Base-by-base conservation (phyloP, 345 rosid species). In the Mallotus nudiflorus region DNA sequence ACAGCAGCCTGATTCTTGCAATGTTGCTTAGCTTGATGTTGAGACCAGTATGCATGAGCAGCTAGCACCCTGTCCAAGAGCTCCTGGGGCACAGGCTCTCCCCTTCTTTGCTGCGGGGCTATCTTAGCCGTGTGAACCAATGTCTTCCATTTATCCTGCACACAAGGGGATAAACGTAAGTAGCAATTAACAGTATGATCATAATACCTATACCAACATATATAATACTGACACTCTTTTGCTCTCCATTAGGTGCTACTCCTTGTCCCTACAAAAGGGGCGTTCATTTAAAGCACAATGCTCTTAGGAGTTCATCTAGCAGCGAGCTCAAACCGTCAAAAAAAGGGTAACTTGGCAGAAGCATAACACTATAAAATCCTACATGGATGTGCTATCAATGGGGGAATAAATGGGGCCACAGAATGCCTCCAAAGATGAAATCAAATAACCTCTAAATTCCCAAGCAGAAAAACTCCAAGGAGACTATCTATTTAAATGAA, bases 141-240 rank as follows among this genome's bases (percentile, higher is more conserved):
- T 8, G 99, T 92, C 82, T 95, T 95, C 99, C 99, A 95, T 76
- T 95, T 95, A 80, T 95, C 99, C 97, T 95, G 91, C 74, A 75
- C 35, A 27, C n/a, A n/a, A n/a, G n/a, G n/a, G n/a, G n/a, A n/a
- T n/a, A n/a, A n/a, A n/a, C n/a, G n/a, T n/a, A n/a, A n/a, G n/a
- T n/a, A n/a, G n/a, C n/a, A n/a, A n/a, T n/a, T n/a, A n/a, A n/a
- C n/a, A n/a, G n/a, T n/a, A n/a, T n/a, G n/a, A n/a, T n/a, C n/a
- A n/a, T n/a, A n/a, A n/a, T n/a, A n/a, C n/a, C n/a, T n/a, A n/a
- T n/a, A n/a, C n/a, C n/a, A n/a, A n/a, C n/a, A n/a, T n/a, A n/a
- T n/a, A n/a, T n/a, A n/a, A n/a, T n/a, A n/a, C n/a, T n/a, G n/a
- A n/a, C n/a, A n/a, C n/a, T n/a, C n/a, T n/a, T n/a, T n/a, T n/a